Conservation (phyloP, 495 filamentous ascomycete genomes). For the Acidomyces sp. region DNA sequence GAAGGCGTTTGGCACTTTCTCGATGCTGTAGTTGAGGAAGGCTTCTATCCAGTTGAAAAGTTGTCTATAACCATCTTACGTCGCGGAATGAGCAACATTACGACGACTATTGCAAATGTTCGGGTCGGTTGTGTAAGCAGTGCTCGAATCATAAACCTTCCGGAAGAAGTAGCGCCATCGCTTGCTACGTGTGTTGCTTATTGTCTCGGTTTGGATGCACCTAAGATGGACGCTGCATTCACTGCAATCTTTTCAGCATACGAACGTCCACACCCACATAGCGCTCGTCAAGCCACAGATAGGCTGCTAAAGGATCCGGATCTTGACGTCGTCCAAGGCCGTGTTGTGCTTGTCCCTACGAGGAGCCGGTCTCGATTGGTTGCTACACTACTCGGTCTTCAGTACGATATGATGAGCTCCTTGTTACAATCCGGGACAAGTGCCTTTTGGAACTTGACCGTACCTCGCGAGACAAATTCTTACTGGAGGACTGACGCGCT, state of each 20-base stretch:
- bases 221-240: not conserved
- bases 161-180: not conserved
- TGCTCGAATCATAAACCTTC: not conserved
- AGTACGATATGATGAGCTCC: not conserved
- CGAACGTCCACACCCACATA: slow-evolving; percentile 4
- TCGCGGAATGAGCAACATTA: too few species aligned
- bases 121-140: too few species aligned
- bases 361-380: not conserved
- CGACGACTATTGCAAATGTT: too few species aligned
- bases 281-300: not conserved
- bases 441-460: not conserved
- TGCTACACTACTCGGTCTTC: not conserved
- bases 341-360: not conserved
- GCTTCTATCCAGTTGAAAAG: not conserved
- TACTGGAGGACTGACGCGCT: slow-evolving; percentile 9
- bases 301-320: slow-evolving; percentile 8
- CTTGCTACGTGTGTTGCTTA: not conserved
- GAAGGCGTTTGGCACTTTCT: too few species aligned
- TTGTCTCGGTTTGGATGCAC: slow-evolving; percentile 3
- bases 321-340: slow-evolving; percentile 5
- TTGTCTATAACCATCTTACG: not conserved
- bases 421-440: not conserved
- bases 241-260: not conserved
- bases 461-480: slow-evolving; percentile 1
- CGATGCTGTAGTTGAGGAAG: not conserved